A percentile compares a stretch with the other conserved stretches of the same genome.
Evolutionary conservation across 2,329 filamentous ascomycete species (phyloP).

Genomic region (Aureobasidium subglaciale): DNA sequence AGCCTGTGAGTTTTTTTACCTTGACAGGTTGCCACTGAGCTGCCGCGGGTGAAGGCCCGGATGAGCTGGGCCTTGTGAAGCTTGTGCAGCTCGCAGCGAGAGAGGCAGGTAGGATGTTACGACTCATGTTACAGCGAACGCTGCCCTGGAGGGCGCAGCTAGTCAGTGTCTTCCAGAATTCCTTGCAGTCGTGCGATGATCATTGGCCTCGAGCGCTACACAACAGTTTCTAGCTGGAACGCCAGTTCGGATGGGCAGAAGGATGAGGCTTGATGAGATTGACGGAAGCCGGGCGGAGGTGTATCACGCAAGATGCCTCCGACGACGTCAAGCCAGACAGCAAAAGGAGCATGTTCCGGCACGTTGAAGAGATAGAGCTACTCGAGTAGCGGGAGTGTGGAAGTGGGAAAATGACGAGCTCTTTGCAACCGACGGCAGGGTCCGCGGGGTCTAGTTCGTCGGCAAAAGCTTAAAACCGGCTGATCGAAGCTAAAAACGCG

Average conservation of each 20-base stretch:
- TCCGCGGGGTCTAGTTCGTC: background rate
- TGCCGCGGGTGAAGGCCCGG: background rate
- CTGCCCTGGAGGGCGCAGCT: background rate
- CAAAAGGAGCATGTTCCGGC: background rate
- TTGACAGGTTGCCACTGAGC: background rate
- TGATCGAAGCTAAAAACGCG: background rate
- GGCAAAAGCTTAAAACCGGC: background rate
- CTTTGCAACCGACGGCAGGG: too few species aligned
- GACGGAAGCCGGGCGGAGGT: too few species aligned
- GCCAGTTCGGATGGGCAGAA: too few species aligned
- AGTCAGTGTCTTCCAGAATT: background rate
- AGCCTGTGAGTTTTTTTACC: background rate
- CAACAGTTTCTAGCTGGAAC: too few species aligned
- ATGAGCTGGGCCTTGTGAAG: background rate
- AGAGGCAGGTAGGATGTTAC: background rate
- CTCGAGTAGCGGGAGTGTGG: too few species aligned
- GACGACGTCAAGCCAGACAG: background rate
- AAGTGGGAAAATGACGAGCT: background rate
- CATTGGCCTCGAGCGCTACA: too few species aligned
- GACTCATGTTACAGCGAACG: background rate
- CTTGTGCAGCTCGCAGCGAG: background rate
- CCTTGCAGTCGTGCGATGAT: too few species aligned
- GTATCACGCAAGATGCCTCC: too few species aligned
- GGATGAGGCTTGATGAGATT: too few species aligned
- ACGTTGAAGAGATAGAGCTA: background rate